Base-by-base conservation (phyloP, 163 green algal species). In the Scenedesmus sp. region DNA sequence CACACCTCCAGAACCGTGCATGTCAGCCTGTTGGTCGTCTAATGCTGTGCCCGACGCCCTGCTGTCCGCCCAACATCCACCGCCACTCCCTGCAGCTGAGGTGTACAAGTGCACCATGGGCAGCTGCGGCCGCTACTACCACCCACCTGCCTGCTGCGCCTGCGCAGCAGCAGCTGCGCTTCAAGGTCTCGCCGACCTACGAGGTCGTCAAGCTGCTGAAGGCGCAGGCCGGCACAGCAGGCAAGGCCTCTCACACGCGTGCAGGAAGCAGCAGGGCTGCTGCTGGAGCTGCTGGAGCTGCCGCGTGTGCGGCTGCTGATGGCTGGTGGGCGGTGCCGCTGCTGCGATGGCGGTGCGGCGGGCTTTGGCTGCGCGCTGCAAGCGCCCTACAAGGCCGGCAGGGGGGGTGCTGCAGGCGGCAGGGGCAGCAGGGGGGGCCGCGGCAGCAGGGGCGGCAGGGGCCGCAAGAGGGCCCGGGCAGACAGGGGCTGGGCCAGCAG, bases 31-130 rank as follows among this genome's bases (percentile, higher is more conserved):
- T n/a, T n/a, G n/a, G n/a, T n/a, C n/a, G n/a, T n/a, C n/a, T n/a
- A n/a, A n/a, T n/a, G n/a, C 76, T 83, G 35, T 33, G 76, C 6
- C n/a, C 20, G 15, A 65, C n/a, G n/a, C 42, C 26, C 49, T 85
- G 79, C 46, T 68, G 43, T 44, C 42, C 30, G 12, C 42, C 22
- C 10, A 9, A 10, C 1, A 4, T 20, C 80, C 53, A 18, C 33
- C 83, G 5, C 43, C 18, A 43, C 24, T 3, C n/a, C n/a, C 20
- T 87, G 83, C 56, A 89, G 83, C 40, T 81, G 83, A 81, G n/a
- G 65, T 89, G 13, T 89, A 89, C 83, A 89, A 89, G 83, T 89
- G 83, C 83, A 82, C 56, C 56, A 89, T 89, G 83, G 83, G 83
- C 35, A 89, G 61, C 40, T 89, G 83, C 37, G 83, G 83, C 3